phyloP scores from a whole-genome alignment of 2,329 filamentous ascomycete genomes.

The Exophiala oligosperma region DNA sequence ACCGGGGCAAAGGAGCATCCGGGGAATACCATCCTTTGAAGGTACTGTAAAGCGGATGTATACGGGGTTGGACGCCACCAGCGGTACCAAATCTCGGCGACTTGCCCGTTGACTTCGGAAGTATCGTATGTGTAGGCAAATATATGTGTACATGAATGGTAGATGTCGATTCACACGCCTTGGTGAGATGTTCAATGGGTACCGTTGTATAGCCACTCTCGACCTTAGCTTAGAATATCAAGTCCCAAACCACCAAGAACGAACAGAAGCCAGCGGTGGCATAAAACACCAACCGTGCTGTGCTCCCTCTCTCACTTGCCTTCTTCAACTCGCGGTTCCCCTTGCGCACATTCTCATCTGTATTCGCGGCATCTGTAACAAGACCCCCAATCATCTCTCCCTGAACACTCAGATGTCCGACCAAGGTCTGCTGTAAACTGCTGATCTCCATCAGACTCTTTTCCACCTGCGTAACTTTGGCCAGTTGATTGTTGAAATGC shows the following conservation, averaged over 20 bases:
- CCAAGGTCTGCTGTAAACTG: constrained; percentile 85
- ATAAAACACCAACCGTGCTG: constrained; percentile 77
- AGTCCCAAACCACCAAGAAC: constrained; percentile 75
- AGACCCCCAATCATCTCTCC: constrained; percentile 87
- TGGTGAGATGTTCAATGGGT: background rate
- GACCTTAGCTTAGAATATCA: constrained; percentile 54
- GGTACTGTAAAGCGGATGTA: no score
- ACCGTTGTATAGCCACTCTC: background rate
- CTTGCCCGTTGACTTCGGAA: no score
- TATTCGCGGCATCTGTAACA: constrained; percentile 77
- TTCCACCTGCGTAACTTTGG: constrained; percentile 91
- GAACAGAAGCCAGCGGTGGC: constrained; percentile 74
- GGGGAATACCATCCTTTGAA: background rate
- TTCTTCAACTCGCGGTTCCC: constrained; percentile 91
- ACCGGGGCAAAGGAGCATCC: background rate
- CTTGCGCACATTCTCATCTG: constrained; percentile 79
- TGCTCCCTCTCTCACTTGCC: constrained; percentile 70
- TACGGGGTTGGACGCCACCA: no score
- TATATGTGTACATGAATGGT: no score
- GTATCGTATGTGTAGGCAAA: no score
- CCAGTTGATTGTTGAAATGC: constrained; percentile 89
- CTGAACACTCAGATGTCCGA: constrained; percentile 80
- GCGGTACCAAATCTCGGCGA: no score
- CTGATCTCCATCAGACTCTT: constrained; percentile 90
- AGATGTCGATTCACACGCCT: no score